phyloP scores from a whole-genome alignment of 441 rosid species.

The Arabidopsis lyrata region DNA sequence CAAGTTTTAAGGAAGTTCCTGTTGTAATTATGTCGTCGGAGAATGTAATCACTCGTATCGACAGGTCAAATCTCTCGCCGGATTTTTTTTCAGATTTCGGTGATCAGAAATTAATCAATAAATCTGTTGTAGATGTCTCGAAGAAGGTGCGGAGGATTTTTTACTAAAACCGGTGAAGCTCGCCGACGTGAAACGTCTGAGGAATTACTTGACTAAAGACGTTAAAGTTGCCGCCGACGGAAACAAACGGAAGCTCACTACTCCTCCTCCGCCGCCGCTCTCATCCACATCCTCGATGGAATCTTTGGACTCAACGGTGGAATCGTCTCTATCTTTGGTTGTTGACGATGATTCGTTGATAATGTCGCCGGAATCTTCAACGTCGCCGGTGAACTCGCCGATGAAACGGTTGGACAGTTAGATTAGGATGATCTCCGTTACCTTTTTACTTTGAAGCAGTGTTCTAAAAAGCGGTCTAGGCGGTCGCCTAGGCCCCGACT shows the following conservation, averaged over 20 bases:
- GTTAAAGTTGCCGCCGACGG: conserved; percentile 31
- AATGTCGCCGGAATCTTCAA: conserved; percentile 22
- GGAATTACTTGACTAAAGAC: conserved; percentile 58
- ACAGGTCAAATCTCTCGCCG: conserved; percentile 52
- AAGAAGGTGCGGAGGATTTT: conserved; percentile 98
- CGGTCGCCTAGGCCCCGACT: no score
- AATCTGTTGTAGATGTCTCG: conserved; percentile 62
- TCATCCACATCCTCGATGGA: conserved; percentile 43
- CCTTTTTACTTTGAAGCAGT: conserved; percentile 40
- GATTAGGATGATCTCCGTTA: conserved; percentile 42
- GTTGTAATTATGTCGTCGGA: conserved; percentile 96
- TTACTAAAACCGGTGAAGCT: conserved; percentile 91
- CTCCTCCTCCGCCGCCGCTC: conserved; percentile 42
- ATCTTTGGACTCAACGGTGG: conserved; percentile 26
- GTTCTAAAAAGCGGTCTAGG: no score
- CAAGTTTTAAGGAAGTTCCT: conserved; percentile 72
- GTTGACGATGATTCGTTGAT: neutral
- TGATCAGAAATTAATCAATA: neutral
- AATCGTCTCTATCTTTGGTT: neutral
- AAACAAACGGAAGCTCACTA: conserved; percentile 58
- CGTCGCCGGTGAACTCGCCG: conserved; percentile 34
- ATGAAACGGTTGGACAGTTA: neutral
- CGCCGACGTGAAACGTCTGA: conserved; percentile 83
- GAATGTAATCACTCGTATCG: conserved; percentile 75
- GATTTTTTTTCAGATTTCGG: neutral